Base-by-base conservation (phyloP, 2,329 filamentous ascomycete species). In the Pseudogymnoascus sp. region DNA sequence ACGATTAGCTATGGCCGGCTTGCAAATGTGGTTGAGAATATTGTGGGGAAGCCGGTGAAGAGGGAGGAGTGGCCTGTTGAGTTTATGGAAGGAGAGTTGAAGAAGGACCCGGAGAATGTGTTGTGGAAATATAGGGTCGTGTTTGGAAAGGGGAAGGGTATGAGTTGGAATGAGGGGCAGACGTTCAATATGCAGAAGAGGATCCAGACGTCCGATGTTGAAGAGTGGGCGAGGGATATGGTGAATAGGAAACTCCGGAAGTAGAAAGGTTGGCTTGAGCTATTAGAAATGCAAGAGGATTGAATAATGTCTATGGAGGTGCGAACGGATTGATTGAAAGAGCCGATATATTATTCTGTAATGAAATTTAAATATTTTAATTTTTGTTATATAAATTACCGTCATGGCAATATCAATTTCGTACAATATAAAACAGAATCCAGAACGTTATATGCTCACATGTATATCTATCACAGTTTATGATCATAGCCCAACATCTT, bases 91-190 rank as follows among this genome's bases (percentile, higher is more conserved):
- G 69, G 70, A 5, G 79, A 83, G 66, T 70, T 87, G 67, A 69
- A 68, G 18, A 71, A 72, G 9, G 77, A 84, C 5, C 79, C 82
- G 0, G 74, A 73, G 0, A 77, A 83, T 68, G 70, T 69, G 2
- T 76, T 87, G 69, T 77, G 78, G 67, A 88, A 84, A 74, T 89
- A 89, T 72, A 76, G 83, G 21, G 75, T 82, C 65, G 81, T 86
- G 0, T 89, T 89, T 76, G 84, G 80, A 1, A 75, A 80, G 62
- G 84, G 83, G 0, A 75, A 72, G 6, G 87, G 86, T 0, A 80
- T 88, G 4, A 79, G 78, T 40, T 89, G 87, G 87, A 78, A 80
- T 6, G 74, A 77, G 69, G 71, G 76, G 8, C 70, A 69, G 65
- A 87, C 84, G 6, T 77, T 84, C 66, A 88, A 88, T 72, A 65